These are phyloP conservation scores for Pyrenophora seminiperda DNA, from an alignment of 2,329 filamentous ascomycete species.

Conservation along the genomic window DNA sequence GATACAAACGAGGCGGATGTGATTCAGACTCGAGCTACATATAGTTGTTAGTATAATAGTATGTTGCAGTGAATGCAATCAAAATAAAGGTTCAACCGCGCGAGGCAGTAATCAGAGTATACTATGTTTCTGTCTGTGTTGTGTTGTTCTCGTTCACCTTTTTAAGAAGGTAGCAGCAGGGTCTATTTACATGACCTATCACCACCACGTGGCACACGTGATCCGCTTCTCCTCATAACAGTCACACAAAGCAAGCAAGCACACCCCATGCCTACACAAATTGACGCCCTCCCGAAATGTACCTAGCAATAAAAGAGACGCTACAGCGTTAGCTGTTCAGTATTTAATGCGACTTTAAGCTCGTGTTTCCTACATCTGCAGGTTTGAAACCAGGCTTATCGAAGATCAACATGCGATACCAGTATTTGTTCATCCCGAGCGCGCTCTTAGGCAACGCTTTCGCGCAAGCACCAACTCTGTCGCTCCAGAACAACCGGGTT, in stretches of 20 bases:
- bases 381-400: neutral
- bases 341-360: constrained; percentile 3
- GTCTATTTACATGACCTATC: too few species aligned
- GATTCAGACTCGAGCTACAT: neutral
- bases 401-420: constrained; percentile 3
- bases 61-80: neutral
- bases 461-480: constrained; percentile 9
- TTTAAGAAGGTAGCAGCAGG: too few species aligned
- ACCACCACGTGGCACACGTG: too few species aligned
- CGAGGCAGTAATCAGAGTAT: too few species aligned
- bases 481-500: constrained; percentile 11
- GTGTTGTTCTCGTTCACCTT: too few species aligned
- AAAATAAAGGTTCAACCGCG: too few species aligned
- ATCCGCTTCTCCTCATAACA: too few species aligned
- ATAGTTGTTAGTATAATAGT: neutral
- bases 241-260: neutral
- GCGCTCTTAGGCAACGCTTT: constrained; percentile 1
- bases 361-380: neutral
- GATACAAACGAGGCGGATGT: constrained; percentile 1
- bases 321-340: neutral
- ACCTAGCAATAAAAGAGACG: neutral
- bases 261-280: constrained; percentile 3
- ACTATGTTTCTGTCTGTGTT: too few species aligned
- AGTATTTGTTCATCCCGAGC: neutral
- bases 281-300: neutral